Conservation (phyloP, 2,329 filamentous ascomycete genomes). For the Gremmenia infestans region DNA sequence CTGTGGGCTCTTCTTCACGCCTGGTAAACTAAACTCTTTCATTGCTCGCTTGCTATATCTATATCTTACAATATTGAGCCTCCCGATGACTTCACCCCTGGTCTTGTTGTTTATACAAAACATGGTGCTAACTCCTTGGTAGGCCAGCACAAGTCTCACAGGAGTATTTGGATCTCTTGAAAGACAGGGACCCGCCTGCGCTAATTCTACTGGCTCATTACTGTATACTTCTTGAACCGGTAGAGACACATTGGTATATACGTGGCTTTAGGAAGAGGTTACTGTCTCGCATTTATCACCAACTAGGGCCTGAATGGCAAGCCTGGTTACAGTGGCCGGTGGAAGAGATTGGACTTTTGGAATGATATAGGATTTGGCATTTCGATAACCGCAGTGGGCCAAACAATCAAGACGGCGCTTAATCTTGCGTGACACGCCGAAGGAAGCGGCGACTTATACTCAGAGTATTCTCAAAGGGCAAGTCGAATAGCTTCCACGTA, state of each 20-base stretch:
- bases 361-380: background rate
- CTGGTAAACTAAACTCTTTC: background rate
- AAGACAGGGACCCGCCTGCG: conserved; percentile 30
- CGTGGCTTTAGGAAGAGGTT: conserved; percentile 4
- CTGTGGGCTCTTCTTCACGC: conserved; percentile 24
- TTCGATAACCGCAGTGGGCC: background rate
- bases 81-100: background rate
- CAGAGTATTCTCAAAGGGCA: no score
- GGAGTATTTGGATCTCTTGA: conserved; percentile 31
- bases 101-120: conserved; percentile 8
- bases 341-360: conserved; percentile 17
- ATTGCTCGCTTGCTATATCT: no score
- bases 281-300: conserved; percentile 2
- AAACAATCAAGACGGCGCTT: no score
- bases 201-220: conserved; percentile 37
- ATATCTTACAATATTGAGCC: background rate
- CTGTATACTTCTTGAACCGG: conserved; percentile 30
- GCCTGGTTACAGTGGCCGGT: conserved; percentile 32
- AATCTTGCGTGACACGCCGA: no score
- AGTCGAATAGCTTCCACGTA: no score
- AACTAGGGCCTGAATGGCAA: conserved; percentile 5
- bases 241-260: conserved; percentile 37
- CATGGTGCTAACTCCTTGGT: conserved; percentile 9
- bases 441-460: no score
- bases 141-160: conserved; percentile 34